Conservation (phyloP, 2,329 filamentous ascomycete species). For the Phoma herbarum region DNA sequence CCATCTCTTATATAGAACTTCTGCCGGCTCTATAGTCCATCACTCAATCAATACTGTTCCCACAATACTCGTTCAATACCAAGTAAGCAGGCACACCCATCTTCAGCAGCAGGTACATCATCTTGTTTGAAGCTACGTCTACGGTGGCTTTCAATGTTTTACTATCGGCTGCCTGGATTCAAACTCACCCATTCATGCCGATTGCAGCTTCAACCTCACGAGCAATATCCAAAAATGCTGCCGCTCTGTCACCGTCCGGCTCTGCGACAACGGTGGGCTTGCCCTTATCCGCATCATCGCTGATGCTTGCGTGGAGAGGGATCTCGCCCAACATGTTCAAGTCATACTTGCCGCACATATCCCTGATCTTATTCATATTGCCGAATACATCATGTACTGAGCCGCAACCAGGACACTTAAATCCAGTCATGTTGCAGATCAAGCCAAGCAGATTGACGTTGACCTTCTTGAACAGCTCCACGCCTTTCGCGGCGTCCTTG, state of each 20-base stretch:
- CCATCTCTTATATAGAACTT: no score
- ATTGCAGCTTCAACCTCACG: conserved; percentile 53
- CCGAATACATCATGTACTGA: conserved; percentile 53
- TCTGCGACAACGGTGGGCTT: conserved; percentile 91
- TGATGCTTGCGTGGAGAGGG: conserved; percentile 85
- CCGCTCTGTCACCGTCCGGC: conserved; percentile 75
- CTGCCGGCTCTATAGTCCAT: no score
- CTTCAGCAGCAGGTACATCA: no score
- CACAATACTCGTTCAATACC: no score
- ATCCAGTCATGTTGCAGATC: conserved; percentile 62
- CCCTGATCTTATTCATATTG: conserved; percentile 78
- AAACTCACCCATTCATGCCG: neutral
- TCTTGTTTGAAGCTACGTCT: no score
- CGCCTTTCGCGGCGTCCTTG: conserved; percentile 89
- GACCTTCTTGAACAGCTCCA: conserved; percentile 91
- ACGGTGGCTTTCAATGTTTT: no score
- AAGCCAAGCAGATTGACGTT: conserved; percentile 81
- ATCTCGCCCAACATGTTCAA: conserved; percentile 89
- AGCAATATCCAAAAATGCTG: conserved; percentile 77
- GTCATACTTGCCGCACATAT: conserved; percentile 74
- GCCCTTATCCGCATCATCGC: conserved; percentile 84
- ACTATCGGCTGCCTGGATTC: no score
- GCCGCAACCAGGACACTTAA: conserved; percentile 61
- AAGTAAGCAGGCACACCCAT: no score
- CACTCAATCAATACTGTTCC: no score